Percentiles rank a stretch among this genome's conserved stretches.
phyloP scores from a whole-genome alignment of 805 yeast genomes.

The Jamesozyma rosinii region DNA sequence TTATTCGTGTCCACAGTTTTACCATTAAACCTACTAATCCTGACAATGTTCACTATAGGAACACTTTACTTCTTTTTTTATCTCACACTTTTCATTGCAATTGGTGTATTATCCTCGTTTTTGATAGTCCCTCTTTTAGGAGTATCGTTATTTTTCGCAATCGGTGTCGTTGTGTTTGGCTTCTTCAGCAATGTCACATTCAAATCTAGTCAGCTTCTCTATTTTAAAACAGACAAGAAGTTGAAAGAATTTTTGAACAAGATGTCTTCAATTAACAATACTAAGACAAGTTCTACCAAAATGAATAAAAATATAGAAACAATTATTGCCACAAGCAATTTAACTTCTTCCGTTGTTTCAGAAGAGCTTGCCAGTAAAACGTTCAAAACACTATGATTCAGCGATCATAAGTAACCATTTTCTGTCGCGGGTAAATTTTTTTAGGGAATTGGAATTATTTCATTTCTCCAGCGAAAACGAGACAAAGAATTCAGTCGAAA shows the following conservation, averaged over 20 bases:
- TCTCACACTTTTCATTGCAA: slow-evolving; percentile 15
- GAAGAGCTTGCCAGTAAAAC: no score
- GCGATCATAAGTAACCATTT: no score
- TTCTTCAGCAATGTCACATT: slow-evolving; percentile 24
- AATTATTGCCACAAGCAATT: no score
- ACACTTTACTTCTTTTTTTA: slow-evolving; percentile 18
- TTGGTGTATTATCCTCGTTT: slow-evolving; percentile 17
- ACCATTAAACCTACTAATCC: slow-evolving; percentile 9
- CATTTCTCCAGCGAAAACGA: background rate
- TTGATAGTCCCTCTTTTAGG: slow-evolving; percentile 24
- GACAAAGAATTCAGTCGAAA: background rate
- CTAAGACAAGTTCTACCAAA: background rate
- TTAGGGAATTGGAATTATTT: background rate
- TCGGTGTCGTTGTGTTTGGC: slow-evolving; percentile 23
- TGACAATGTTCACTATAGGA: slow-evolving; percentile 18
- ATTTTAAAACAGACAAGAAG: slow-evolving; percentile 15
- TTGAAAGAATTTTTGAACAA: slow-evolving; percentile 11
- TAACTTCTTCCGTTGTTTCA: no score
- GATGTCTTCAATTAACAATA: slow-evolving; percentile 9
- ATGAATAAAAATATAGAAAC: no score
- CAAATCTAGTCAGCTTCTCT: slow-evolving; percentile 19
- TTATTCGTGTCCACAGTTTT: slow-evolving; percentile 3
- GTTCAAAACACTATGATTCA: no score
- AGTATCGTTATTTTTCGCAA: slow-evolving; percentile 23
- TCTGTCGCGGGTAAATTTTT: background rate